Base-by-base conservation (phyloP, 768 basidiomycete species). In the Butyriboletus loyo region DNA sequence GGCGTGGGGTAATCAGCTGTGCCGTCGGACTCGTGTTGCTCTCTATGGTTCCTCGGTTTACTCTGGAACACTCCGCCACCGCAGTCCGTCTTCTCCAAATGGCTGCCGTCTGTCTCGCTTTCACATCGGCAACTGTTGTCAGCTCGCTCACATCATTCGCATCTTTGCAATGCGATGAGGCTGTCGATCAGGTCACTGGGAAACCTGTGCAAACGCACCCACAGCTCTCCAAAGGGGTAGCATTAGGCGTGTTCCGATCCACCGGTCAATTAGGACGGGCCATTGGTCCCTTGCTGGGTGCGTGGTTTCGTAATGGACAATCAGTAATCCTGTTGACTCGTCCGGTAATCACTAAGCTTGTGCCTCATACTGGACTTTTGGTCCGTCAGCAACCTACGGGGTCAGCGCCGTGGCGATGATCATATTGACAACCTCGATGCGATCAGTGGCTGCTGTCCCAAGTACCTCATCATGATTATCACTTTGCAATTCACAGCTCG, bases 201-300 rank as follows among this genome's bases (percentile, higher is more conserved):
- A 84, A 87, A 64, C 69, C 77, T 1, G 56, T 67, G 9, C 72
- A 75, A 55, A 76, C 79, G 56, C 81, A 87, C 59, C 83, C 87
- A 2, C 74, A 84, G 52, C 79, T 96, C 39, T 83, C 86, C 6
- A 91, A 93, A 65, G 96, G 93, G 21, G 81, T 81, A 62, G 92
- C 90, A 2, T 71, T 96, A 35, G 94, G 95, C 30, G 63, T 79
- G 52, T 97, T 96, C 73, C 82, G 95, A 47, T 94, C 91, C 7
- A 83, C 88, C n/a, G 96, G 96, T 19, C 96, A 98, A 67, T 79
- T 98, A 36, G 96, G 96, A 4, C 82, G 96, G 52, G 95, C 96
- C 5, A 75, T 97, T 34, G 96, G 96, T 0, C 96, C 96, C 5
- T 68, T 98, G 5, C 74, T 95, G n/a, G 92, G 92, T 84, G 70